phyloP scores from a whole-genome alignment of 2,329 filamentous ascomycete genomes.

The Colletotrichum ledebouriae region DNA sequence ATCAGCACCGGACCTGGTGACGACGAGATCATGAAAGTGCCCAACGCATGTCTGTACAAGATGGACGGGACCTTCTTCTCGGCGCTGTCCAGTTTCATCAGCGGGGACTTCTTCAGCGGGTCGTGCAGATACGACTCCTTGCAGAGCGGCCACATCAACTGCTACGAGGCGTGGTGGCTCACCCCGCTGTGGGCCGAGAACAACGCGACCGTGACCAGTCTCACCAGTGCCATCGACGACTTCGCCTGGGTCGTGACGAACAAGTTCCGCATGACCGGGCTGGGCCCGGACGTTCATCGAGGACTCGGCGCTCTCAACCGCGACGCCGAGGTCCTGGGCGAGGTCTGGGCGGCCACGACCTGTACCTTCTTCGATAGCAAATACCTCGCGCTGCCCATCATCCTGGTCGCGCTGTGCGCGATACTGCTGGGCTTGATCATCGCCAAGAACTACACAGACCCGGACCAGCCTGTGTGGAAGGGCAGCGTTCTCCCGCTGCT shows the following conservation, averaged over 20 bases:
- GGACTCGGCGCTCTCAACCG: not conserved
- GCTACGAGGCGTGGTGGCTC: constrained; percentile 32
- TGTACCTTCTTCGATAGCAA: constrained; percentile 33
- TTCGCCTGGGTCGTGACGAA: constrained; percentile 37
- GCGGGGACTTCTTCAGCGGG: constrained; percentile 6
- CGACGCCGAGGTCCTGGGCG: constrained; percentile 8
- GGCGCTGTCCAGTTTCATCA: constrained; percentile 22
- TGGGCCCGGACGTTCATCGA: not conserved
- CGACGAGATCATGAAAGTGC: not conserved
- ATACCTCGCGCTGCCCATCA: constrained; percentile 24
- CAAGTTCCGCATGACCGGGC: constrained; percentile 34
- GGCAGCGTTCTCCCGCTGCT: constrained; percentile 35
- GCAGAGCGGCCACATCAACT: constrained; percentile 39
- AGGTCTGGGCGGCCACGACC: constrained; percentile 21
- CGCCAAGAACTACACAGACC: constrained; percentile 32
- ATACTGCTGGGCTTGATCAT: constrained; percentile 31
- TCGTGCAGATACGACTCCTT: constrained; percentile 28
- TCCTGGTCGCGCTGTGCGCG: constrained; percentile 19
- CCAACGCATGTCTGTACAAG: constrained; percentile 34
- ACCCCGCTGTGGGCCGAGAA: constrained; percentile 29
- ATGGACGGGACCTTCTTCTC: constrained; percentile 28
- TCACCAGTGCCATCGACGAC: constrained; percentile 21
- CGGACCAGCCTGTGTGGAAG: constrained; percentile 39
- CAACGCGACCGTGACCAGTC: constrained; percentile 28
- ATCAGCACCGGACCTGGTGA: not conserved